Percentiles rank a stretch among this genome's conserved stretches.
Conservation (phyloP, 2,329 filamentous ascomycete species). For the Helicocarpus griseus region DNA sequence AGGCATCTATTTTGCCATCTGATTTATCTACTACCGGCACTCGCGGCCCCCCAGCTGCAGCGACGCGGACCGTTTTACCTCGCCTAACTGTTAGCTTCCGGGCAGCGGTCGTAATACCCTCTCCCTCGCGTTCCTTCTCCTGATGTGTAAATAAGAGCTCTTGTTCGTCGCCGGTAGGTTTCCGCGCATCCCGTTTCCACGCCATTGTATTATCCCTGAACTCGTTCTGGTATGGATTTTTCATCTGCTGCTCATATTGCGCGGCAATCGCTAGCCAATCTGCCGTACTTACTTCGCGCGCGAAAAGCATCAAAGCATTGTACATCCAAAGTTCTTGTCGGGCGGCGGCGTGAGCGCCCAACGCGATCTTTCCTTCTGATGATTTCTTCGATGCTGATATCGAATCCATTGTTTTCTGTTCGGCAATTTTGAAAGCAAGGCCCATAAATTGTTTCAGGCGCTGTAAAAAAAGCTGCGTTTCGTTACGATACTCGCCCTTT, state of each 20-base stretch:
- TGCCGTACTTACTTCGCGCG: slow-evolving; percentile 68
- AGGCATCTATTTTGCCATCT: slow-evolving; percentile 60
- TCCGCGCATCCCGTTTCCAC: slow-evolving; percentile 72
- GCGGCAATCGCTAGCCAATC: slow-evolving; percentile 75
- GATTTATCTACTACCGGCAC: slow-evolving; percentile 45
- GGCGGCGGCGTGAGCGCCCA: slow-evolving; percentile 59
- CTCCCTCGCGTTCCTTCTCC: slow-evolving; percentile 70
- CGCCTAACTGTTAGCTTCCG: slow-evolving; percentile 89
- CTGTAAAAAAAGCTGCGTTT: slow-evolving; percentile 66
- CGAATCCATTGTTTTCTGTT: slow-evolving; percentile 58
- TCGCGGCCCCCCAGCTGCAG: slow-evolving; percentile 37
- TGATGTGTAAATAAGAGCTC: slow-evolving; percentile 83
- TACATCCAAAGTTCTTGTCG: slow-evolving; percentile 77
- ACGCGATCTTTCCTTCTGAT: slow-evolving; percentile 53
- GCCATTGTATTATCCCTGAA: slow-evolving; percentile 66
- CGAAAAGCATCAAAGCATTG: slow-evolving; percentile 76
- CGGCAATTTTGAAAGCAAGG: slow-evolving; percentile 66
- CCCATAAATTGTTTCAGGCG: slow-evolving; percentile 75
- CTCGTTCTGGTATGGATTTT: slow-evolving; percentile 68
- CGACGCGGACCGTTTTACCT: slow-evolving; percentile 59
- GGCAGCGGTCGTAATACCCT: slow-evolving; percentile 59
- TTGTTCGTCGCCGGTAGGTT: slow-evolving; percentile 64
- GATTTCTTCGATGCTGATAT: slow-evolving; percentile 36
- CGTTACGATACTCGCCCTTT: slow-evolving; percentile 74
- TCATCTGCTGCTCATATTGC: slow-evolving; percentile 69